phyloP scores from a whole-genome alignment of 805 yeast species.

The Vanderwaltozyma verrucispora region DNA sequence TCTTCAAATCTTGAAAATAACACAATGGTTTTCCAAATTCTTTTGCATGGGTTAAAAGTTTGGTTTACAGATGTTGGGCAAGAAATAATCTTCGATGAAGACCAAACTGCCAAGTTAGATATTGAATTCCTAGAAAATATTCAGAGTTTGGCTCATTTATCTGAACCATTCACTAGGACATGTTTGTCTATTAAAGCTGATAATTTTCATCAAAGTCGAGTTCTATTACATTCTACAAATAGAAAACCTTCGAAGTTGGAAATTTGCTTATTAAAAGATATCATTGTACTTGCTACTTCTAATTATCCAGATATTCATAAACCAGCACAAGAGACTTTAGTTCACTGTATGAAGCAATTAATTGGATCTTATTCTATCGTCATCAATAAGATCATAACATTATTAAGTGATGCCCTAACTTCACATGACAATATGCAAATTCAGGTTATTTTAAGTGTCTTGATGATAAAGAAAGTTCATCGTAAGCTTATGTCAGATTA shows the following conservation, averaged over 20 bases:
- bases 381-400: constrained; percentile 32
- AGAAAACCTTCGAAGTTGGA: constrained; percentile 63
- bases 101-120: constrained; percentile 43
- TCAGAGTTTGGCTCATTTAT: constrained; percentile 52
- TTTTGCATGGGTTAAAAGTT: constrained; percentile 53
- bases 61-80: constrained; percentile 79
- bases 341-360: constrained; percentile 59
- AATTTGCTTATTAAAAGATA: constrained; percentile 48
- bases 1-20: constrained; percentile 47
- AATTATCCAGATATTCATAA: constrained; percentile 58
- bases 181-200: constrained; percentile 67
- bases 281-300: constrained; percentile 55
- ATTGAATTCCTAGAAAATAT: constrained; percentile 46
- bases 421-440: constrained; percentile 42
- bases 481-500: constrained; percentile 49
- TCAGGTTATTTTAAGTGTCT: constrained; percentile 52
- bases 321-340: constrained; percentile 58
- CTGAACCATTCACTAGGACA: constrained; percentile 68
- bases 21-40: constrained; percentile 48
- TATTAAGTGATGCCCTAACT: constrained; percentile 41
- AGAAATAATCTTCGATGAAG: constrained; percentile 50
- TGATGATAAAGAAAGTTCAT: constrained; percentile 48
- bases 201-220: constrained; percentile 64
- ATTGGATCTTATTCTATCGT: constrained; percentile 54
- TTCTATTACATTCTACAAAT: constrained; percentile 59